phyloP scores from a whole-genome alignment of 495 filamentous ascomycete species.

The Xylaria flabelliformis region DNA sequence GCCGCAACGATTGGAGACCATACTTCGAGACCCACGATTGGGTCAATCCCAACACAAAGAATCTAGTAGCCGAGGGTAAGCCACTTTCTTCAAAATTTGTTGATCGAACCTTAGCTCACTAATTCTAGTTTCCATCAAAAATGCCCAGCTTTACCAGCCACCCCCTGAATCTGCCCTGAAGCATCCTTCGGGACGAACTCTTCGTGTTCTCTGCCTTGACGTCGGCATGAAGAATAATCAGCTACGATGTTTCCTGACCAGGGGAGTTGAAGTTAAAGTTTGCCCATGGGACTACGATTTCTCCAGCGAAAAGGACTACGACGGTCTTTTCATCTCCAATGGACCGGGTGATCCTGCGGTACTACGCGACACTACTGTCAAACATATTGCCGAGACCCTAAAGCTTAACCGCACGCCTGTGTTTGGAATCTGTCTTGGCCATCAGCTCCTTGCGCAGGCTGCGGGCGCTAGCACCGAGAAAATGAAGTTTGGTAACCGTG shows the following conservation, averaged over 20 bases:
- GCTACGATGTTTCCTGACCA: conserved; percentile 84
- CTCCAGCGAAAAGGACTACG: conserved; percentile 75
- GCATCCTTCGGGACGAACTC: conserved; percentile 82
- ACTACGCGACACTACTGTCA: conserved; percentile 70
- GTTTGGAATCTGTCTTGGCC: conserved; percentile 96
- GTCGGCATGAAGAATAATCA: conserved; percentile 98
- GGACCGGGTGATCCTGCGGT: conserved; percentile 94
- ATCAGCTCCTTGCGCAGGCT: conserved; percentile 91
- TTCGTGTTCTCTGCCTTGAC: conserved; percentile 90
- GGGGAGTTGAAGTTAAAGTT: conserved; percentile 93
- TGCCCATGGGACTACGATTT: conserved; percentile 97
- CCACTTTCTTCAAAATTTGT: conserved; percentile 37
- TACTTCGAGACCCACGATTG: conserved; percentile 80
- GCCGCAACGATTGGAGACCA: conserved; percentile 62
- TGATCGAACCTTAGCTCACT: conserved; percentile 21
- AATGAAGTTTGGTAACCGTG: conserved; percentile 99
- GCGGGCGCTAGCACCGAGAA: conserved; percentile 87
- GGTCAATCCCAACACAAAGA: conserved; percentile 89
- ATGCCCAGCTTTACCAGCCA: conserved; percentile 82
- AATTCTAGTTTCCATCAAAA: conserved; percentile 78
- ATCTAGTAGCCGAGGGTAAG: conserved; percentile 93
- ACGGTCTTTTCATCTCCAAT: conserved; percentile 97
- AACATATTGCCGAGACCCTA: conserved; percentile 75
- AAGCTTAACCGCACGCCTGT: conserved; percentile 80
- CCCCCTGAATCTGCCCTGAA: conserved; percentile 66